phyloP scores from a whole-genome alignment of 371 early-diverging fungal genomes.

The Mortierella sp. region DNA sequence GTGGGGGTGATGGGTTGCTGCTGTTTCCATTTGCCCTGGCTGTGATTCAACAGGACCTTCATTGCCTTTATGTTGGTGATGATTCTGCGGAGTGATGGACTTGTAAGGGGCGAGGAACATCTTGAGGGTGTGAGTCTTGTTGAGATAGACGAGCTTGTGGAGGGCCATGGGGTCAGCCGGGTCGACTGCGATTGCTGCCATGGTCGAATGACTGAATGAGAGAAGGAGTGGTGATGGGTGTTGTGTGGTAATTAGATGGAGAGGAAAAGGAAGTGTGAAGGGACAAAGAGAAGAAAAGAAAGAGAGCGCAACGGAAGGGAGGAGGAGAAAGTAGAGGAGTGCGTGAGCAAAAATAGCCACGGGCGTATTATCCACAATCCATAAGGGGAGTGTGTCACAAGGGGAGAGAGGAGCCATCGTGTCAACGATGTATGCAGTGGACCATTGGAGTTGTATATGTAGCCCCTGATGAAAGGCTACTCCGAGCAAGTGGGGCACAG shows the following conservation, averaged over 20 bases:
- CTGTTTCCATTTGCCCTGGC: neutral
- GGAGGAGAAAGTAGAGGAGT: neutral
- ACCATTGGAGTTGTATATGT: no score
- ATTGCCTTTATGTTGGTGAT: conserved; percentile 7
- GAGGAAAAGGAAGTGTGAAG: neutral
- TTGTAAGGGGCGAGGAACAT: conserved; percentile 46
- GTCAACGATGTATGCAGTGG: no score
- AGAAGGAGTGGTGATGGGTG: neutral
- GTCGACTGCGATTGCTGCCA: conserved; percentile 39
- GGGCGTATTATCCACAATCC: neutral
- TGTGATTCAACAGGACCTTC: neutral
- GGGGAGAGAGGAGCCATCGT: neutral
- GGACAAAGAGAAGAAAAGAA: neutral
- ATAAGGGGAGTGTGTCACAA: neutral
- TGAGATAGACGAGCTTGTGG: conserved; percentile 51
- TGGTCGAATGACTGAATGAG: conserved; percentile 9
- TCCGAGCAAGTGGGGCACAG: no score
- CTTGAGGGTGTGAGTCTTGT: conserved; percentile 47
- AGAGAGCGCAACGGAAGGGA: neutral
- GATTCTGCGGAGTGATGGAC: neutral
- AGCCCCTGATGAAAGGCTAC: no score
- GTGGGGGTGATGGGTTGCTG: conserved; percentile 26
- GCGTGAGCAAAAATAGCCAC: conserved; percentile 4
- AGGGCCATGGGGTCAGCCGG: conserved; percentile 51
- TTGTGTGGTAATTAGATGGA: neutral